Conservation (phyloP, 768 basidiomycete species). For the Scleroderma citrinum region DNA sequence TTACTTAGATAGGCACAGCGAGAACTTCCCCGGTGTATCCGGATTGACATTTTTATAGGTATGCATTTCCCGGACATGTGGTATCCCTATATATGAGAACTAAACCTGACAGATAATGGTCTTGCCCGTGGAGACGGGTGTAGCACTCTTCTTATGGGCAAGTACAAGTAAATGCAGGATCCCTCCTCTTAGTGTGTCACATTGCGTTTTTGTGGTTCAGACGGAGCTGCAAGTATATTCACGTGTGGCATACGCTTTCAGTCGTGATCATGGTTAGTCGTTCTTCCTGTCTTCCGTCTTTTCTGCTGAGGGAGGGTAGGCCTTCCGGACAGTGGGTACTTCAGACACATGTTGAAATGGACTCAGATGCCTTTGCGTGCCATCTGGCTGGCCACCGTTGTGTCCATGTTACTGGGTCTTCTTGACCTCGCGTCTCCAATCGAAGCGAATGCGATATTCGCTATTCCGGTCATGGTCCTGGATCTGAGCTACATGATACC, state of each 20-base stretch:
- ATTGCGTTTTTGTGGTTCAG: slow-evolving; percentile 81
- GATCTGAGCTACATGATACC: slow-evolving; percentile 82
- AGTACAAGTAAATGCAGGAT: slow-evolving; percentile 4
- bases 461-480: slow-evolving; percentile 70
- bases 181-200: slow-evolving; percentile 59
- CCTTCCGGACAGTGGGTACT: slow-evolving; percentile 73
- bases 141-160: slow-evolving; percentile 76
- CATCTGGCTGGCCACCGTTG: slow-evolving; percentile 64
- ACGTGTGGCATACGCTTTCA: slow-evolving; percentile 79
- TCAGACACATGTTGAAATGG: slow-evolving; percentile 54
- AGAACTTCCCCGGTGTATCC: slow-evolving; percentile 64
- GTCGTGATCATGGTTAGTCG: slow-evolving; percentile 62
- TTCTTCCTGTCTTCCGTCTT: background rate
- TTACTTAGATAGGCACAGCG: slow-evolving; percentile 30
- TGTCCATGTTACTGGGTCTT: slow-evolving; percentile 64
- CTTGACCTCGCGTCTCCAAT: slow-evolving; percentile 72
- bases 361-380: slow-evolving; percentile 76
- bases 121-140: slow-evolving; percentile 68
- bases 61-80: too few species aligned
- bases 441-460: slow-evolving; percentile 84
- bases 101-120: slow-evolving; percentile 53
- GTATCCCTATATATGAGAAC: too few species aligned
- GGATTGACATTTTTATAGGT: slow-evolving; percentile 70
- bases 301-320: slow-evolving; percentile 29
- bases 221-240: slow-evolving; percentile 79